Base-by-base conservation (phyloP, 148 eudicot species). In the Arbutus unedo region DNA sequence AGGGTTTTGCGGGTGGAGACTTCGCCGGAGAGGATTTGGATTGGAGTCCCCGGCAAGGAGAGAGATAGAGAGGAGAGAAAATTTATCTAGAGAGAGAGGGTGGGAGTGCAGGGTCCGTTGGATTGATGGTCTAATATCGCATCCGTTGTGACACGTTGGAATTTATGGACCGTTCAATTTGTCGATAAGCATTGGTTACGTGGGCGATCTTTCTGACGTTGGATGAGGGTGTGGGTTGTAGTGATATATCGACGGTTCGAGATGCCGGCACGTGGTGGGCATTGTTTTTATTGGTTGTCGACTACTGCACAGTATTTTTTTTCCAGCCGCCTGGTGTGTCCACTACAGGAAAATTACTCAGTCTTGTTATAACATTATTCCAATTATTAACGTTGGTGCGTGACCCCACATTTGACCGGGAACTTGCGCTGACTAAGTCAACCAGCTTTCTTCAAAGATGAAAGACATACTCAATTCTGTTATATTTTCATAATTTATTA, bases 61-160 rank as follows among this genome's bases (percentile, higher is more conserved):
- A 57, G 64, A 57, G 62, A 5, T 21, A 1, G 21, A 4, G 21
- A 41, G 0, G 59, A 5, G 79, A 3, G 77, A 74, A 5, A 4
- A 13, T 31, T 31, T 31, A 31, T 31, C 10, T 6, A 45, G 43
- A 2, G 44, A 23, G 45, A 16, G 66, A 7, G 80, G 66, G 80
- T 16, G 48, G 66, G 49, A 48, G 62, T 80, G 82, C 75, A 38
- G 60, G 82, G 44, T 80, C 60, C 75, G 82, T 80, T 51, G 75
- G 82, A 80, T 67, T 49, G 76, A 49, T 8, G 76, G 62, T 50
- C 25, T 66, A 80, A 80, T 80, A 67, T 67, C 82, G 62, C 74
- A 80, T 80, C 82, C 23, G 8, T 75, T 6, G 13, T 10, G 82
- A 15, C 74, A 80, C 82, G 74, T 80, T 57, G 82, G 2, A 11